Percentiles rank a stretch among this genome's conserved stretches.
phyloP scores from a whole-genome alignment of 2,329 filamentous ascomycete species.

The Fusarium sambucinum region DNA sequence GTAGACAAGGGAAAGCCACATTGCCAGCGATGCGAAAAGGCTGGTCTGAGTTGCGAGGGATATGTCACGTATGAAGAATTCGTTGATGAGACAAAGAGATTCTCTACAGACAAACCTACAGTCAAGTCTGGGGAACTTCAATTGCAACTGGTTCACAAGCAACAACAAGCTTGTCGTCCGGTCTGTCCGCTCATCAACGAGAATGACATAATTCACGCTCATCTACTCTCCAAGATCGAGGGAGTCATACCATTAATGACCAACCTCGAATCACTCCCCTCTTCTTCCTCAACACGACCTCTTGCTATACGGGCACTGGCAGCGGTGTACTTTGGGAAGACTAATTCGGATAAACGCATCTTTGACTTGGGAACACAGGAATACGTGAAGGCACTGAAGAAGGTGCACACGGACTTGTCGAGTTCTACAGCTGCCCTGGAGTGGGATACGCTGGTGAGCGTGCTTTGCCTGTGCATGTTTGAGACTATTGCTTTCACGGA shows the following conservation, averaged over 20 bases:
- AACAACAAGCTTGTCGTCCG: background rate
- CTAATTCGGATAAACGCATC: background rate
- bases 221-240: slow-evolving; percentile 12
- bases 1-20: slow-evolving; percentile 22
- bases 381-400: slow-evolving; percentile 3
- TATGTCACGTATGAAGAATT: slow-evolving; percentile 15
- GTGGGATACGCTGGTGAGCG: slow-evolving; percentile 26
- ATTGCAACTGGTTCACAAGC: accelerated
- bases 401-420: background rate
- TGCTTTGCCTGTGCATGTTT: slow-evolving; percentile 26
- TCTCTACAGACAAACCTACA: background rate
- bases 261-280: background rate
- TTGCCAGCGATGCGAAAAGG: slow-evolving; percentile 21
- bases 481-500: slow-evolving; percentile 25
- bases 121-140: background rate
- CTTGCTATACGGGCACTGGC: slow-evolving; percentile 19
- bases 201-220: slow-evolving; percentile 7
- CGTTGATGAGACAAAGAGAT: slow-evolving; percentile 17
- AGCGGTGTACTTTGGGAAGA: slow-evolving; percentile 25
- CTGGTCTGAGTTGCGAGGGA: slow-evolving; percentile 6
- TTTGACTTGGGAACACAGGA: slow-evolving; percentile 11
- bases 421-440: background rate
- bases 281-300: background rate
- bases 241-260: slow-evolving; percentile 15
- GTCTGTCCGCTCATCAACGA: background rate